These are phyloP conservation scores for Neophaeococcomyces aloes DNA, from an alignment of 2,329 filamentous ascomycete species.

Conservation along the genomic window DNA sequence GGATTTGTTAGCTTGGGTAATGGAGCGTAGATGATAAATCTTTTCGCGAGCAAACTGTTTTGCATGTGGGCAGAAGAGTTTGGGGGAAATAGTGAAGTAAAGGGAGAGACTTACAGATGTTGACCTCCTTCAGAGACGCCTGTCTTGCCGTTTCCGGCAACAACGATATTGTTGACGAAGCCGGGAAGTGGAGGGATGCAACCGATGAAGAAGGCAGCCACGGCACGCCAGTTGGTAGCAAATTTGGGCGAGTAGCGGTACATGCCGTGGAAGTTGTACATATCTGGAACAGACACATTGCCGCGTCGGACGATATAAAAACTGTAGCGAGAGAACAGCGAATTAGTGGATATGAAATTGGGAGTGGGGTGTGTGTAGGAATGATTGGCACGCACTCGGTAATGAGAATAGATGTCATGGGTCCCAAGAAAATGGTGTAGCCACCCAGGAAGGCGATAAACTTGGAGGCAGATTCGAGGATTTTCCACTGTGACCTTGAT, in stretches of 20 bases:
- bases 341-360: no score
- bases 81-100: no score
- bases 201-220: conserved; percentile 17
- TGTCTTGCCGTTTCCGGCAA: no score
- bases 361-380: conserved; percentile 14
- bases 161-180: no score
- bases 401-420: conserved; percentile 51
- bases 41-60: no score
- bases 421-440: conserved; percentile 55
- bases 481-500: conserved; percentile 53
- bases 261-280: conserved; percentile 20
- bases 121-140: no score
- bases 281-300: conserved; percentile 16
- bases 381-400: conserved; percentile 17
- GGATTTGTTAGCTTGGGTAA: no score
- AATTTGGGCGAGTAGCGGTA: conserved; percentile 17
- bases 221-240: conserved; percentile 44
- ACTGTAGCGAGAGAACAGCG: no score
- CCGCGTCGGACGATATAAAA: no score
- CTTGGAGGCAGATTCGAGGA: conserved; percentile 46
- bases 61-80: no score
- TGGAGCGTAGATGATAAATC: no score
- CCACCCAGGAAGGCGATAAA: conserved; percentile 58
- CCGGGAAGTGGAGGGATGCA: conserved; percentile 36
- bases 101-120: no score